Evolutionary conservation across 1,139 yeast species (phyloP), one percentile per base, ranked within the genome.

Genomic region (Pichia kudriavzevii): DNA sequence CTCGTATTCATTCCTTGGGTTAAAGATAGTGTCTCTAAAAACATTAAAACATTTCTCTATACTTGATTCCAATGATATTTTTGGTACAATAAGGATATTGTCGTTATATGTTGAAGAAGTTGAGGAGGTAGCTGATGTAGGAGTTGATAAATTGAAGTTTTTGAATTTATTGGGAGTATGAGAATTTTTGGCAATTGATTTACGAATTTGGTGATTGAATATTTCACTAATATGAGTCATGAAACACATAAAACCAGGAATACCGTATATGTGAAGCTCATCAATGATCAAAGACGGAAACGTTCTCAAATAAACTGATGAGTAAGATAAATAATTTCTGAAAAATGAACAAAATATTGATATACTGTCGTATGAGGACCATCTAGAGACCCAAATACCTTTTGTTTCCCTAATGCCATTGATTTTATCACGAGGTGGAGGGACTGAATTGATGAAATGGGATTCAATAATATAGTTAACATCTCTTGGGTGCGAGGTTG

Each of bases 281-380:
- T 40, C 36, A 6, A 38, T 34, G 39, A 40, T 36, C 9, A 41
- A 14, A 7, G 22, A 19, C 1, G 49, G 40, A 4, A 42, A 36
- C 24, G 34, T 32, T 29, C 38, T 44, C 25, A 52, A 22, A 32
- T 46, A 43, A 22, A 36, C 34, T 2, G 58, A 48, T 6, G 43
- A 29, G 7, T 46, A 17, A 1, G 41, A 34, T 7, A 58, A 58
- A 50, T 79, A 80, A 55, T 84, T 94, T 50, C 84, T 76, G 39
- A 82, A 61, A 49, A 84, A 84, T 1, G 93, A 77, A 44, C 72
- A 71, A 55, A 84, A 82, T 2, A 83, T 66, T 41, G 68, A 70
- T 24, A 72, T 58, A 43, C 45, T 44, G 16, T 67, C 67, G 26
- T 65, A 57, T 5, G 63, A 56, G 47, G 77, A 59, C 87, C 84